Base-by-base conservation (phyloP, 108 stramenopile genomes). In the Pseudonitzschia delicatissima region DNA sequence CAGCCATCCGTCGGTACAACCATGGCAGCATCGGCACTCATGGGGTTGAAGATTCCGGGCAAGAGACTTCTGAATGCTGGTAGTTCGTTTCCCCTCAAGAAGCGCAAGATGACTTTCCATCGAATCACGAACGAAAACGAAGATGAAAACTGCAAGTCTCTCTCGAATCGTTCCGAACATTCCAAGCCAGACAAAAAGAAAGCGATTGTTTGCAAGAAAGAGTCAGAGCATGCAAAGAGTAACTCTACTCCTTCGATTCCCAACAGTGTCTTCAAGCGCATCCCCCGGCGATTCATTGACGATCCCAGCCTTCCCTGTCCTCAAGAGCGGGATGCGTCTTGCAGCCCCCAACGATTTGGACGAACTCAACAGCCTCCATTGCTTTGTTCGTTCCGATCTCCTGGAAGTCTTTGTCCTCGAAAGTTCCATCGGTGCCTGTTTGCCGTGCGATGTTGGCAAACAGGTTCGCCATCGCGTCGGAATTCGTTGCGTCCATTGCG, bases 341-440 rank as follows among this genome's bases (percentile, higher is more conserved):
- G 52, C 79, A 25, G 66, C 62, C 50, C 51, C 69, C 4, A 40
- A 55, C 42, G 79, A 80, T 45, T 4, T 27, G 3, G 27, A 67
- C 15, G 21, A 80, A 8, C 71, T 80, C 42, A 80, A 80, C 60
- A 76, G 66, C 29, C 57, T 80, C 4, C 79, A 80, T 57, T 67
- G 71, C 39, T 80, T 80, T 52, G 79, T 80, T 12, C 74, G 79
- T 4, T 34, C 57, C 0, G 66, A 80, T n/a, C 61, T 80, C 9
- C 45, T 80, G 71, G 79, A 80, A 50, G 57, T 80, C 35, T 76
- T 80, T 52, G 47, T 37, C n/a, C 36, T 69, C 23, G 44, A 71
- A 6, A 59, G 67, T 32, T 20, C 35, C 39, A 40, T 18, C 37
- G 37, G 37, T 39, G 37, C 37, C 11, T 39, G 8, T 11, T 7